A percentile compares a stretch with the other conserved stretches of the same genome.
phyloP scores from a whole-genome alignment of 2,329 filamentous ascomycete genomes.

The Nothophoma quercina region DNA sequence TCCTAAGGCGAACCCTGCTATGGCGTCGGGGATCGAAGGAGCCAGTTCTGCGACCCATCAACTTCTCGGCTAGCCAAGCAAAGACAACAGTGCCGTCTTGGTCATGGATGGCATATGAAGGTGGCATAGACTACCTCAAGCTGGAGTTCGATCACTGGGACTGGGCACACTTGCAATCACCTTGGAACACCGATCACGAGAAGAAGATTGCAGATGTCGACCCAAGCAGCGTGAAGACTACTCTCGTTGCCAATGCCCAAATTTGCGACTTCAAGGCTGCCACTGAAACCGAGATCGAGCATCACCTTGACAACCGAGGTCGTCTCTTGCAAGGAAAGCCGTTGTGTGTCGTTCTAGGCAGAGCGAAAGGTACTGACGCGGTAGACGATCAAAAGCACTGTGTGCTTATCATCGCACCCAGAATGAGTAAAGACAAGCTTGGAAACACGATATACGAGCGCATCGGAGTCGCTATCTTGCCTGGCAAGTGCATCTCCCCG shows the following conservation, averaged over 20 bases:
- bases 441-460: not conserved
- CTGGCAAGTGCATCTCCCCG: not conserved
- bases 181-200: not conserved
- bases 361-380: not conserved
- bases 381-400: slow-evolving; percentile 15
- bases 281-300: not conserved
- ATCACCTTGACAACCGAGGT: not conserved
- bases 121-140: slow-evolving; percentile 25
- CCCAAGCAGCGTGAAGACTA: not conserved
- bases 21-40: not conserved
- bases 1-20: not conserved
- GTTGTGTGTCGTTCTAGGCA: not conserved
- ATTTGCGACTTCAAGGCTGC: not conserved
- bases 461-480: not conserved
- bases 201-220: not conserved
- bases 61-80: not conserved
- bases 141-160: slow-evolving; percentile 2
- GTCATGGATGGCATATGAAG: slow-evolving; percentile 33
- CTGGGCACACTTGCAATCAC: slow-evolving; percentile 7
- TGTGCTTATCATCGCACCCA: slow-evolving; percentile 21
- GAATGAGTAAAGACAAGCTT: not conserved
- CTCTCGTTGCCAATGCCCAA: not conserved
- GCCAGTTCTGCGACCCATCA: not conserved
- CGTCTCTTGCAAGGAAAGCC: not conserved
- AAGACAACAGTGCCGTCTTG: slow-evolving; percentile 9